A percentile compares a stretch with the other conserved stretches of the same genome.
Evolutionary conservation across 1,284 basidiomycete genomes (phyloP).

Genomic region (Malassezia arunalokei): DNA sequence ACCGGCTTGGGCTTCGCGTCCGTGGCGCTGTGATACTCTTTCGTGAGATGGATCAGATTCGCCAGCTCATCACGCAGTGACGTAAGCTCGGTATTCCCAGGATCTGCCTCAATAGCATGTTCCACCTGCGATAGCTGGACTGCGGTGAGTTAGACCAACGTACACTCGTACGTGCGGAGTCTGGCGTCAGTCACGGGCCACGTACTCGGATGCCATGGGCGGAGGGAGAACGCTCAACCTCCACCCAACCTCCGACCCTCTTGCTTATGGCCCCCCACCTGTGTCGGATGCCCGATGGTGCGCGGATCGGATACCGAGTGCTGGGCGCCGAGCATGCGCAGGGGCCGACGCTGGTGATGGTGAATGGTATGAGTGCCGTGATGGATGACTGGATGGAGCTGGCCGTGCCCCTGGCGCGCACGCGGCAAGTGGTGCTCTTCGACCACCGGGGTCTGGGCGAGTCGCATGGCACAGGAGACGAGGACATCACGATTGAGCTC

Average conservation of each 20-base stretch:
- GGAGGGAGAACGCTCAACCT: neutral
- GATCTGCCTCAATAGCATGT: conserved; percentile 67
- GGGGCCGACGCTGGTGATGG: conserved; percentile 23
- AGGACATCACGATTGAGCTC: conserved; percentile 23
- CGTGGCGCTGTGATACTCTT: conserved; percentile 1
- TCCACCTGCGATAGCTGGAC: conserved; percentile 70
- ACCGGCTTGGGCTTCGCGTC: neutral
- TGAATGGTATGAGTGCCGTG: conserved; percentile 39
- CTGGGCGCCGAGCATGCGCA: conserved; percentile 6
- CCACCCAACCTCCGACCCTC: neutral
- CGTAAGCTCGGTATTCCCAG: conserved; percentile 60
- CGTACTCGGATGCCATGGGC: conserved; percentile 18
- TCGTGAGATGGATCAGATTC: conserved; percentile 76
- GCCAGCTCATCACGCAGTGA: conserved; percentile 67
- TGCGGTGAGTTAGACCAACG: conserved; percentile 12
- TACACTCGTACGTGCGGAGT: conserved; percentile 17
- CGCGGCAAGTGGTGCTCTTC: conserved; percentile 26
- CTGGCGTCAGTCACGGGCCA: conserved; percentile 1
- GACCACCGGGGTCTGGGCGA: conserved; percentile 40
- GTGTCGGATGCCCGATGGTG: conserved; percentile 13
- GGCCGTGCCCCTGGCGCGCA: conserved; percentile 19
- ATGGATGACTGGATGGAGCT: conserved; percentile 39
- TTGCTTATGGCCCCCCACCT: neutral
- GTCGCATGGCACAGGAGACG: conserved; percentile 20
- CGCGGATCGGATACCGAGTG: conserved; percentile 23